Percentiles rank a stretch among this genome's conserved stretches.
Conservation (phyloP, 148 eudicot species). For the Camellia granthamiana region DNA sequence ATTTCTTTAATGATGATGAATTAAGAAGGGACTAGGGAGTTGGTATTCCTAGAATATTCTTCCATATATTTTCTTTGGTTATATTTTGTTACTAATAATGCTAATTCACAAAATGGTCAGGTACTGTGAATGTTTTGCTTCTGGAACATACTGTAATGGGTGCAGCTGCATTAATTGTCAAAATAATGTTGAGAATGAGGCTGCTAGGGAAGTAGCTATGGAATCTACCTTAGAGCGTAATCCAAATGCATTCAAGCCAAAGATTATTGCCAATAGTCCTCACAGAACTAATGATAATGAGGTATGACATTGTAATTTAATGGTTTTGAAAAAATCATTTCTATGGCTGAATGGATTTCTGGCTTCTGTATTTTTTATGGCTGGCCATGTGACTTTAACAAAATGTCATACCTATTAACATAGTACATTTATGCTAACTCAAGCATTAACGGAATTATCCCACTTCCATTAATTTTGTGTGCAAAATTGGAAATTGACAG, state of each 20-base stretch:
- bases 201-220: constrained; percentile 45
- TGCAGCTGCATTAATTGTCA: constrained; percentile 55
- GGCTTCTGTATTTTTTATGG: background rate
- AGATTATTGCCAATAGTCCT: constrained; percentile 45
- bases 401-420: background rate
- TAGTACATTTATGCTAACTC: background rate
- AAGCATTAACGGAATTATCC: background rate
- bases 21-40: too few relatives aligned
- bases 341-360: background rate
- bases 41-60: background rate
- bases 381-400: background rate
- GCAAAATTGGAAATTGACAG: background rate
- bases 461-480: background rate
- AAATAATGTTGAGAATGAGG: constrained; percentile 48
- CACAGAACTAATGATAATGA: constrained; percentile 29
- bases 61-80: background rate
- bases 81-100: background rate
- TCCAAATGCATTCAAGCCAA: constrained; percentile 57
- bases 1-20: too few relatives aligned
- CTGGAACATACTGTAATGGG: constrained; percentile 53
- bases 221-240: constrained; percentile 46
- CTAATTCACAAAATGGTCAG: constrained; percentile 18
- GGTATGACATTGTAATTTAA: constrained; percentile 22
- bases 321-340: background rate
- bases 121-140: constrained; percentile 63